Base-by-base conservation (phyloP, 805 yeast genomes). In the Nematodospora valgi region DNA sequence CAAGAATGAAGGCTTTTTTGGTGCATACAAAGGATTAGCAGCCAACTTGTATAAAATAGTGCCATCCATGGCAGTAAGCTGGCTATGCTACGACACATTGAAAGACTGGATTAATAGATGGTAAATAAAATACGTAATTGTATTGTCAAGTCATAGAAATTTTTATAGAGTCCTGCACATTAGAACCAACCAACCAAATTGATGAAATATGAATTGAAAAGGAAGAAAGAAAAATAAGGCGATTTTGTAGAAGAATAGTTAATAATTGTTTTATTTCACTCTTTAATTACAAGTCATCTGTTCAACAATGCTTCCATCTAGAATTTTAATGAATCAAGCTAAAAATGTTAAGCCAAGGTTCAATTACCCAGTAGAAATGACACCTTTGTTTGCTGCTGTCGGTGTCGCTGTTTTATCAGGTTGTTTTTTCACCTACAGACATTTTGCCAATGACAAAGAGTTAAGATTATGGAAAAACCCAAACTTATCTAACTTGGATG, bases 51-150 rank as follows among this genome's bases (percentile, higher is more conserved):
- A 85, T 68, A 91, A 89, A 55, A 93, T 91, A 4, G 84, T 87
- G 30, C 97, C 98, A 0, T 80, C 93, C 10, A 91, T 93, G 89
- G 98, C 98, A 4, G 87, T 89, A 12, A 86, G 91, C 41, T 91
- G 97, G 96, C 68, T 88, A 47, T 78, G 85, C 42, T 82, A 78
- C 56, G 98, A 94, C 46, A 60, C 81, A 21, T 68, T 86, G 34
- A 77, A 80, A 47, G 84, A 54, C 9, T 38, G 43, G 17, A 55
- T 68, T 14, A 54, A 48, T 3, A 27, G 38, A 4, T 64, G 70
- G 70, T 60, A 39, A 31, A 8, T 12, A 4, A 25, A 10, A n/a
- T n/a, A n/a, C n/a, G n/a, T n/a, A n/a, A n/a, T n/a, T n/a, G n/a
- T n/a, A n/a, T 17, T 5, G 9, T 10, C 23, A 17, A 8, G 13